Evolutionary conservation across 805 yeast species (phyloP).

Genomic region (Metschnikowia peoriensis): DNA sequence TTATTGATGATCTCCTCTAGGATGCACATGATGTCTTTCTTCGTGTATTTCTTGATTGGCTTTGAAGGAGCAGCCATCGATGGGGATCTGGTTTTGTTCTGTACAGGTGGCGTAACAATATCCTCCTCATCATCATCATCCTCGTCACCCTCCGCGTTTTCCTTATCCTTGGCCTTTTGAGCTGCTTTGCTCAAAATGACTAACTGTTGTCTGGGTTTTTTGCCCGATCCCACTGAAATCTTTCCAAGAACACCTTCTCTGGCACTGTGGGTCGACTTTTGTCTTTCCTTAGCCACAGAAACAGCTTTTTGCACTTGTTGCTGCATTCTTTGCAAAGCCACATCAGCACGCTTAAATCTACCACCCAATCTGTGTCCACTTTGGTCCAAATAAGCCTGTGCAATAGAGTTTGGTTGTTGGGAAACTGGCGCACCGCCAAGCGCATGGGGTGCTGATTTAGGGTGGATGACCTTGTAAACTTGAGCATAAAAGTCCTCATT

Average conservation of each 20-base stretch:
- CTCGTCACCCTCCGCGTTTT: slow-evolving; percentile 9
- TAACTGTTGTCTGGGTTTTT: slow-evolving; percentile 84
- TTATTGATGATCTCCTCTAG: slow-evolving; percentile 79
- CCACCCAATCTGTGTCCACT: slow-evolving; percentile 91
- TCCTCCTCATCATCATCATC: slow-evolving; percentile 21
- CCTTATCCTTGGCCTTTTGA: slow-evolving; percentile 34
- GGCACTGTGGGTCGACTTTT: slow-evolving; percentile 60
- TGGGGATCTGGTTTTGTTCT: slow-evolving; percentile 28
- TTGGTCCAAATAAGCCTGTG: slow-evolving; percentile 86
- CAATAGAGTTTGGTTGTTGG: slow-evolving; percentile 73
- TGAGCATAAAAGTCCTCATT: slow-evolving; percentile 96
- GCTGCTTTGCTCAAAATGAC: slow-evolving; percentile 57
- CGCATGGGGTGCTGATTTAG: slow-evolving; percentile 24
- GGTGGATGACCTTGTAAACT: slow-evolving; percentile 66
- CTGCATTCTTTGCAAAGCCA: slow-evolving; percentile 95
- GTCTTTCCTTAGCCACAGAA: slow-evolving; percentile 87
- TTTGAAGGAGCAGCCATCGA: slow-evolving; percentile 34
- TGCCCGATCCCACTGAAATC: slow-evolving; percentile 73
- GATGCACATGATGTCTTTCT: slow-evolving; percentile 52
- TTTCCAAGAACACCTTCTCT: slow-evolving; percentile 90
- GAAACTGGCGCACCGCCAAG: slow-evolving; percentile 26
- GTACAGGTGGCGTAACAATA: slow-evolving; percentile 9
- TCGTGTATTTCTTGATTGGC: slow-evolving; percentile 32
- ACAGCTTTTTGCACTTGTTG: slow-evolving; percentile 97
- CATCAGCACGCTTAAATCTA: slow-evolving; percentile 77